These are phyloP conservation scores for Skeletonema tropicum DNA, from an alignment of 108 stramenopile species.

Conservation along the genomic window DNA sequence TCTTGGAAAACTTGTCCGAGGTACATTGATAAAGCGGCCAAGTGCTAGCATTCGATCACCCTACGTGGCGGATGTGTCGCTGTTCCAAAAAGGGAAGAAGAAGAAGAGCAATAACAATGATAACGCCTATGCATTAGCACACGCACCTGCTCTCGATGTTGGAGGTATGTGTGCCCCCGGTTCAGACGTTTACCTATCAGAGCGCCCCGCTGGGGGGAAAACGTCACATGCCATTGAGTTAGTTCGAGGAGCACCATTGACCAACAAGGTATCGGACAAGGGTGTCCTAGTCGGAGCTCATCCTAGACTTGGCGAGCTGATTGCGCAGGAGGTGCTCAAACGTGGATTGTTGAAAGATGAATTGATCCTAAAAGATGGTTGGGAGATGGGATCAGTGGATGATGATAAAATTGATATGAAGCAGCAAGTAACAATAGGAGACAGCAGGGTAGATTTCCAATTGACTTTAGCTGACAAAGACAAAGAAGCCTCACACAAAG, in stretches of 20 bases:
- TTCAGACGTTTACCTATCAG: conserved; percentile 31
- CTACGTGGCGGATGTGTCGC: conserved; percentile 49
- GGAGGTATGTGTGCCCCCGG: conserved; percentile 44
- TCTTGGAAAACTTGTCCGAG: conserved; percentile 37
- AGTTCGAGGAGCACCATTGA: conserved; percentile 17
- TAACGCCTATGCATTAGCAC: conserved; percentile 23
- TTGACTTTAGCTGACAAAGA: conserved; percentile 19
- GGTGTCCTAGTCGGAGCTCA: conserved; percentile 50
- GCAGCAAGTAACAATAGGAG: conserved; percentile 43
- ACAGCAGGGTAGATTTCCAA: conserved; percentile 46
- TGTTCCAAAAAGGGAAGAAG: conserved; percentile 5
- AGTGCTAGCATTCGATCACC: conserved; percentile 43
- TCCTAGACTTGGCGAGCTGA: conserved; percentile 42
- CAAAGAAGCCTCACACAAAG: conserved; percentile 10
- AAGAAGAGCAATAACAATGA: background rate
- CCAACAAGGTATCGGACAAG: background rate
- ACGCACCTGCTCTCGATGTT: conserved; percentile 51
- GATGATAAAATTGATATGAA: conserved; percentile 21
- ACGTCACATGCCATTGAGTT: conserved; percentile 56
- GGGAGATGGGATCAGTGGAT: conserved; percentile 31
- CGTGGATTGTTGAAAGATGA: conserved; percentile 31
- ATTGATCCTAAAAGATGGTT: conserved; percentile 19
- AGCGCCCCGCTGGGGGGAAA: conserved; percentile 39
- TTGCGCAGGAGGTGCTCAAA: conserved; percentile 38
- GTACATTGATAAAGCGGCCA: conserved; percentile 40